phyloP scores from a whole-genome alignment of 768 basidiomycete species.

The Leccinum disarticulatum region DNA sequence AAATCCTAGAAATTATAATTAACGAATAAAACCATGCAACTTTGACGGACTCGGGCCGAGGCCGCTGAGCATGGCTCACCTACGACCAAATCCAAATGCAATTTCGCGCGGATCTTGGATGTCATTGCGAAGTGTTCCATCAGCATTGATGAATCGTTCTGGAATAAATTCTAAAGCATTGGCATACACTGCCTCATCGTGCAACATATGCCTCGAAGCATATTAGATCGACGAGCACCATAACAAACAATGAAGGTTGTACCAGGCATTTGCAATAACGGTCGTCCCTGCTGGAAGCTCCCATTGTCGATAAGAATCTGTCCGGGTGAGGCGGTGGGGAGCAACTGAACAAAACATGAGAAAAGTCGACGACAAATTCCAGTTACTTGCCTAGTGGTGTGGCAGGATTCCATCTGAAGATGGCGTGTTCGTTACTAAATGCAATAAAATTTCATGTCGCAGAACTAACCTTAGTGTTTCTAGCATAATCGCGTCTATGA shows the following conservation, averaged over 20 bases:
- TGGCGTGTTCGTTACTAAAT: neutral
- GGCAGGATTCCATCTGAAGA: slow-evolving; percentile 7
- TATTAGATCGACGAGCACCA: neutral
- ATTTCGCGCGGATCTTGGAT: too few species aligned
- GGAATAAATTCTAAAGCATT: slow-evolving; percentile 6
- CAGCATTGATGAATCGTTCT: neutral
- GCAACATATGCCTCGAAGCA: slow-evolving; percentile 8
- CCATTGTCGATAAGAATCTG: slow-evolving; percentile 3
- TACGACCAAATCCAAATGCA: slow-evolving; percentile 8
- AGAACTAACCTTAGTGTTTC: slow-evolving; percentile 3
- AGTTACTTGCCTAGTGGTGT: slow-evolving; percentile 3
- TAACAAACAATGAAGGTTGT: neutral
- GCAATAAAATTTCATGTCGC: neutral
- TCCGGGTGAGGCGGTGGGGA: slow-evolving; percentile 6
- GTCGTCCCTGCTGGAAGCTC: slow-evolving; percentile 6
- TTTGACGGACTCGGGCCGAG: neutral
- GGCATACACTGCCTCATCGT: slow-evolving; percentile 1
- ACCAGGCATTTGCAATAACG: slow-evolving; percentile 2
- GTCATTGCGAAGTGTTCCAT: too few species aligned
- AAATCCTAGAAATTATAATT: neutral
- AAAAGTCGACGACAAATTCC: neutral
- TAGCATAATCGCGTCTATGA: slow-evolving; percentile 3
- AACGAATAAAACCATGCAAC: neutral
- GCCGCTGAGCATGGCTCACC: neutral
- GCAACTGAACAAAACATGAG: neutral